Evolutionary conservation across 768 basidiomycete genomes (phyloP).

Genomic region (Tricholoma bakamatsutake): DNA sequence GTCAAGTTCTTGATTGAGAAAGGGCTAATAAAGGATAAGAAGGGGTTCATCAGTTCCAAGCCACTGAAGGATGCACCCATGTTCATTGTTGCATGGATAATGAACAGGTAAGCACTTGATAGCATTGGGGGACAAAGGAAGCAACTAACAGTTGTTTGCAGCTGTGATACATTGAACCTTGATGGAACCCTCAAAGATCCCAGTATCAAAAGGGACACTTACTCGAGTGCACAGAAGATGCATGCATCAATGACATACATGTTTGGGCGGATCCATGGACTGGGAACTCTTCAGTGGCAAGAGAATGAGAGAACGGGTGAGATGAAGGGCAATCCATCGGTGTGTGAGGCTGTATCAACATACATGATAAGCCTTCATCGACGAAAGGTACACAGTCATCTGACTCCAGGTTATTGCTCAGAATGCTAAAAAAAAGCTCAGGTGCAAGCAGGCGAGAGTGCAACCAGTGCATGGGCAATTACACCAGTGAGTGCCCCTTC

Average conservation of each 20-base stretch:
- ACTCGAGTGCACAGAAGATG: constrained; percentile 20
- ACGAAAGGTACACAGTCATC: background rate
- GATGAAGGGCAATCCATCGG: constrained; percentile 24
- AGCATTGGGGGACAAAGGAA: background rate
- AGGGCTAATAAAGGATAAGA: background rate
- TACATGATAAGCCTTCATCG: constrained; percentile 23
- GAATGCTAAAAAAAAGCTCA: constrained; percentile 8
- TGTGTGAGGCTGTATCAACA: constrained; percentile 18
- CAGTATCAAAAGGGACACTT: constrained; percentile 7
- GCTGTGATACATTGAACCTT: constrained; percentile 13
- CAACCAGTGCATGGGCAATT: constrained; percentile 23
- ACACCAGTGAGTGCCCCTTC: constrained; percentile 1
- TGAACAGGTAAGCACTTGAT: constrained; percentile 10
- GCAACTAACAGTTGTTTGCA: background rate
- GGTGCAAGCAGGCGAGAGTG: constrained; percentile 21
- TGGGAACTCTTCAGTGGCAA: constrained; percentile 24
- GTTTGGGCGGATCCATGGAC: constrained; percentile 14
- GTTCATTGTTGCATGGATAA: constrained; percentile 15
- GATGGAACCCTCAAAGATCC: constrained; percentile 7
- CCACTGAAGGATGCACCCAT: constrained; percentile 6
- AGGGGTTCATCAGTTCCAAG: constrained; percentile 1
- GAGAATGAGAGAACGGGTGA: constrained; percentile 14
- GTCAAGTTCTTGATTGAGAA: background rate
- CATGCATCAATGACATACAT: constrained; percentile 16
- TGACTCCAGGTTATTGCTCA: too few species aligned